phyloP scores from a whole-genome alignment of 768 basidiomycete species.

The Rubroboletus pulcherrimus region DNA sequence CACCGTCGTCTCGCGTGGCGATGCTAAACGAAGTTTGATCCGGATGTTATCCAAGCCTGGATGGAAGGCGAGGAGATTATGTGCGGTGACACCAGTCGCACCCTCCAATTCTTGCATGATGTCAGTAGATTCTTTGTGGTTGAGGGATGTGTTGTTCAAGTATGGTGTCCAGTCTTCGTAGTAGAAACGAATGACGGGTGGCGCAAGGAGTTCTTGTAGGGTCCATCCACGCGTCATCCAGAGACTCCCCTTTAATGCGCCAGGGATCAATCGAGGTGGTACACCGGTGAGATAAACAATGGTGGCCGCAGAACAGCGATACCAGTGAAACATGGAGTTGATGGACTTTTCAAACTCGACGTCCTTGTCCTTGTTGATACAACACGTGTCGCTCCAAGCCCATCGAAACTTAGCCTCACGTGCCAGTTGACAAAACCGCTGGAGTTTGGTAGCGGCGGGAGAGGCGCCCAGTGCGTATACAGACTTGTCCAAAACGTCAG shows the following conservation, averaged over 20 bases:
- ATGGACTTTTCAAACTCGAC: slow-evolving; percentile 19
- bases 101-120: slow-evolving; percentile 19
- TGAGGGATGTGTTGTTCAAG: slow-evolving; percentile 6
- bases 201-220: slow-evolving; percentile 22
- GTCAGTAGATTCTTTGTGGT: slow-evolving; percentile 14
- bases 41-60: slow-evolving; percentile 8
- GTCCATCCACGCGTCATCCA: slow-evolving; percentile 26
- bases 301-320: slow-evolving; percentile 13
- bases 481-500: slow-evolving; percentile 10
- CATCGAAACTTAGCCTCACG: slow-evolving; percentile 11
- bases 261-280: slow-evolving; percentile 7
- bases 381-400: slow-evolving; percentile 26
- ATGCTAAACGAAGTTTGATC: slow-evolving; percentile 20
- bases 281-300: slow-evolving; percentile 18
- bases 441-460: slow-evolving; percentile 10
- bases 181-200: slow-evolving; percentile 21
- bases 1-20: slow-evolving; percentile 18
- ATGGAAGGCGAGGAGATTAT: slow-evolving; percentile 9
- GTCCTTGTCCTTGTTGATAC: slow-evolving; percentile 18
- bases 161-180: slow-evolving; percentile 21
- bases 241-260: slow-evolving; percentile 7
- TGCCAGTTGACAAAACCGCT: slow-evolving; percentile 14
- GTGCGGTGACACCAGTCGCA: neutral
- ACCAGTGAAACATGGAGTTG: slow-evolving; percentile 23
- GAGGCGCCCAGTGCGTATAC: slow-evolving; percentile 10